Evolutionary conservation across 768 basidiomycete species (phyloP).

Genomic region (Amanita rimosa): DNA sequence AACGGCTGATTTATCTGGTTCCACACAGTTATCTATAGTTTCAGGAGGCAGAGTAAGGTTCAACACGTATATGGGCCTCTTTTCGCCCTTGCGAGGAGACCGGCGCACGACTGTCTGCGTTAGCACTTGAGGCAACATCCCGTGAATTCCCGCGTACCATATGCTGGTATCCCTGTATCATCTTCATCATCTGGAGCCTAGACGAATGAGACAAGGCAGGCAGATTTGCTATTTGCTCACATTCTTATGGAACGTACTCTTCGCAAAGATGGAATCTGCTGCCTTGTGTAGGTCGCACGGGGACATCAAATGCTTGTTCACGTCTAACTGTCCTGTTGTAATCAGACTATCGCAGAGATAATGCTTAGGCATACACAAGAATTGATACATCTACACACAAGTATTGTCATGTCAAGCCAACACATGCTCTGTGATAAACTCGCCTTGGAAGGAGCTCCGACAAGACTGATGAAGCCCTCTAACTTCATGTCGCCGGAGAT

Average conservation of each 20-base stretch:
- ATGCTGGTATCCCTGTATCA: slow-evolving; percentile 31
- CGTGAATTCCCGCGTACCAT: slow-evolving; percentile 19
- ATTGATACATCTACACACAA: slow-evolving; percentile 62
- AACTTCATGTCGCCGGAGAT: slow-evolving; percentile 39
- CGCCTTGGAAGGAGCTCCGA: slow-evolving; percentile 67
- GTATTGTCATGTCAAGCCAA: slow-evolving; percentile 1
- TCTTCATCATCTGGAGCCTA: slow-evolving; percentile 65
- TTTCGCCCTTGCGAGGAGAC: slow-evolving; percentile 71
- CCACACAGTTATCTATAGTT: slow-evolving; percentile 67
- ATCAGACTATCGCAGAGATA: slow-evolving; percentile 3
- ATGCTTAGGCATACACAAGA: slow-evolving; percentile 51
- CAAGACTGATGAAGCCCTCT: slow-evolving; percentile 78
- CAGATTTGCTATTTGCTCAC: slow-evolving; percentile 25
- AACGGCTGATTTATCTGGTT: slow-evolving; percentile 63
- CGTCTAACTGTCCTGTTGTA: slow-evolving; percentile 31
- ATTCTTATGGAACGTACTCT: slow-evolving; percentile 66
- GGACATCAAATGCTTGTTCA: slow-evolving; percentile 67
- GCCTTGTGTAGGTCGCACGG: slow-evolving; percentile 54
- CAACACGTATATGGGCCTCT: slow-evolving; percentile 75
- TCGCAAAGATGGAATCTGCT: slow-evolving; percentile 55
- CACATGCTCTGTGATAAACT: slow-evolving; percentile 4
- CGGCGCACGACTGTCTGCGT: slow-evolving; percentile 40
- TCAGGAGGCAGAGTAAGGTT: slow-evolving; percentile 56
- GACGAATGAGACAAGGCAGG: background rate
- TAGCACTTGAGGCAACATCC: slow-evolving; percentile 1